Evolutionary conservation across 2,329 filamentous ascomycete genomes (phyloP), one percentile per base, ranked within the genome.

Genomic region (Zasmidium angulare): DNA sequence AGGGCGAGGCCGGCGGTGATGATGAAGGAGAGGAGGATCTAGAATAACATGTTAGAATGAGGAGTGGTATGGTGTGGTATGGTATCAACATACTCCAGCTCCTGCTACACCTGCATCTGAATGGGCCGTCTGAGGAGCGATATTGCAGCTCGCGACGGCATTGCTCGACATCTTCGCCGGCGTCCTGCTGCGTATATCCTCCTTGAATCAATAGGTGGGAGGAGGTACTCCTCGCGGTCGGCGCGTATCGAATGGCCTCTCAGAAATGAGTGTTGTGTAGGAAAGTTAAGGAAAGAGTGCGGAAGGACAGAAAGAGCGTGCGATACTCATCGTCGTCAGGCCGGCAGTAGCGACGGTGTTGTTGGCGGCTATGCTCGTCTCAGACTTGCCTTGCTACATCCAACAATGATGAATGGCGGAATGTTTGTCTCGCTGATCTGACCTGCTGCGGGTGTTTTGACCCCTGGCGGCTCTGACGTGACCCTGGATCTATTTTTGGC

Each of bases 21-120:
- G 69, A 88, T 85, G 74, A 88, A 89, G 50, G 86, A 87, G 63
- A 89, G 79, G 29, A 89, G 77, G 61, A 86, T 81, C 82, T 86
- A 17, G 36, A 29, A 21, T 2, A 17, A 10, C 10, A 29, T 40
- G 26, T 52, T 43, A 36, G 10, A 22, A 21, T n/a, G n/a, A n/a
- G n/a, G n/a, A 21, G 3, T 21, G 23, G 51, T 61, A n/a, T 60
- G 47, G 46, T 46, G 12, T 29, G 24, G 23, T 3, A 52, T 52
- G 47, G 46, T 17, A 31, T 58, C 6, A 47, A 73, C 81, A 65
- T 79, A 84, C 82, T 60, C 83, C 83, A 40, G 80, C 76, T 51
- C 84, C 82, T 55, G 84, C 83, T 56, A 87, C 80, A 67, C 84
- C 80, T 12, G 84, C 80, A 73, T 87, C 81, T 63, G 83, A 82